Evolutionary conservation across 1,284 basidiomycete genomes (phyloP), one percentile per base, ranked within the genome.

Genomic region (Marasmius tenuissimus): DNA sequence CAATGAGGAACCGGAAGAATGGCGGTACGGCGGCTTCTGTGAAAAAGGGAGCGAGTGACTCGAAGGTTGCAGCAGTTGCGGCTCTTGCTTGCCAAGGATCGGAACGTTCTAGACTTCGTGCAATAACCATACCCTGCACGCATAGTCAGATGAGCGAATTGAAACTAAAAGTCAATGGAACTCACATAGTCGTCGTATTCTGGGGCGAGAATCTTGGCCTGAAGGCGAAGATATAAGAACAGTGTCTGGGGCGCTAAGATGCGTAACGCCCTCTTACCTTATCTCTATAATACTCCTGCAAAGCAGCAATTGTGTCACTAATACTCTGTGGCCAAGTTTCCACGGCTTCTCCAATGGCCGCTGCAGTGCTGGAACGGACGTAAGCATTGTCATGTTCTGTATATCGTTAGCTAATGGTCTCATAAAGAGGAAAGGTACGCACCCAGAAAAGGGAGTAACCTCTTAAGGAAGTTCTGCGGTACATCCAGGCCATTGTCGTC

Each of bases 401-500:
- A 39, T 3, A 53, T 39, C 5, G 58, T 64, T 33, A 64, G 57
- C 45, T 58, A 64, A 62, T 34, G 57, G 18, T 58, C 14, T 40
- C 33, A 16, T 54, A 7, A 50, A 5, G 56, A 38, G 40, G 50
- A 63, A 56, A 10, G 4, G 12, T 42, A 70, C 82, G 64, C 70
- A 93, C 93, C 90, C 27, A 98, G 82, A 70, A 88, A 93, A 0
- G 76, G 73, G 10, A 94, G 72, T 16, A 98, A 77, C 49, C 83
- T 78, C 1, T 74, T 72, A 0, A 94, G 76, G 73, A 89, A 97
- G 3, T 74, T 75, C 68, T 93, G 92, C 0, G 93, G 87, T 6
- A 97, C 87, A 70, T 98, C 95, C 40, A 99, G 76, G 11, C 93
- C 96, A 68, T 99, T 99, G 69, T 99, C 97, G 62, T 97, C 96